Evolutionary conservation across 2,329 filamentous ascomycete genomes (phyloP), one percentile per base, ranked within the genome.

Genomic region (Teratosphaeria destructans): DNA sequence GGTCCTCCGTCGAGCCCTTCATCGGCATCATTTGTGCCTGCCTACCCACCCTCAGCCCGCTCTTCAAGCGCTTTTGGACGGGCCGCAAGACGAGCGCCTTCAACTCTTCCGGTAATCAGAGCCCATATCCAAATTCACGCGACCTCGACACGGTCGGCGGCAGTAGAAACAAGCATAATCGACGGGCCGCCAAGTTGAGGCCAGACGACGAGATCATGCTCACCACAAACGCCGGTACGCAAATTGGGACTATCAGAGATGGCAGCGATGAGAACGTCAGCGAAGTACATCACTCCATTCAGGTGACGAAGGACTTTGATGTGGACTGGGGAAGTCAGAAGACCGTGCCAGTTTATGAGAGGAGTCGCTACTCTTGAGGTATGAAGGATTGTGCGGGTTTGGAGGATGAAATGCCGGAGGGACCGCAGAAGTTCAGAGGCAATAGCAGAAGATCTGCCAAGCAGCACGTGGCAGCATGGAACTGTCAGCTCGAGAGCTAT

Each of bases 41-140:
- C 43, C 57, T 61, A n/a, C 60, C 60, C 12, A 61, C 60, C 27
- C 57, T 61, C 7, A 61, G 58, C 27, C 60, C 60, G 23, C 47
- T 61, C 43, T 61, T 61, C 57, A 61, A 43, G 43, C 27, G 57
- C 11, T 26, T 54, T 12, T 58, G 57, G 57, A 16, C 12, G 7
- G 52, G 16, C 12, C 43, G 47, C 11, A 58, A 54, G 49, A 54
- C 8, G 16, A n/a, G 23, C n/a, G 27, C 52, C 19, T 16, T 29
- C 34, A n/a, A 10, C 19, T 43, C 55, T n/a, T 16, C 26, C 14
- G 14, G 23, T n/a, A 19, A 27, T 14, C 29, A 27, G 2, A 27
- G 23, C 16, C 23, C 23, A 27, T 26, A 14, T 16, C 8, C 16
- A 5, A 11, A 23, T 2, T 53, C 52, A 14, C 12, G 23, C 23